phyloP scores from a whole-genome alignment of 2,329 filamentous ascomycete genomes.

The Lecanicillium sp. region DNA sequence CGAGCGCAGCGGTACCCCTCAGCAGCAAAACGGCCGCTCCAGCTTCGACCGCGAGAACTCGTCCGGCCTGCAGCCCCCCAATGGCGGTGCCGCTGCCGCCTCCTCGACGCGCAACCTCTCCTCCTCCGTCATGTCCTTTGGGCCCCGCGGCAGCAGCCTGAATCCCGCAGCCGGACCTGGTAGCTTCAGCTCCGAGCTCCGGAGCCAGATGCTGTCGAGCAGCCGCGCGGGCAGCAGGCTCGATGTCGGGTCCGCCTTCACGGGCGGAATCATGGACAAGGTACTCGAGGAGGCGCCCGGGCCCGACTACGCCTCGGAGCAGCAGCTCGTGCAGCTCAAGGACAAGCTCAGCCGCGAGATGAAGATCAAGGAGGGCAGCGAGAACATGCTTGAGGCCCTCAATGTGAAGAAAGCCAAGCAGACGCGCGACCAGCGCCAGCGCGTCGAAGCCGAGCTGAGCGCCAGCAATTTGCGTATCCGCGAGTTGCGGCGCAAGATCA shows the following conservation, averaged over 20 bases:
- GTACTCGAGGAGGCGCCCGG: conserved; percentile 57
- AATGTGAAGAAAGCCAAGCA: conserved; percentile 95
- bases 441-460: conserved; percentile 82
- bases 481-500: conserved; percentile 54
- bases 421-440: conserved; percentile 73
- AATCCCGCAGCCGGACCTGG: conserved; percentile 67
- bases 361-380: conserved; percentile 96
- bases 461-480: conserved; percentile 72
- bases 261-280: conserved; percentile 44
- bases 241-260: conserved; percentile 30
- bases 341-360: conserved; percentile 90
- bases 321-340: conserved; percentile 67
- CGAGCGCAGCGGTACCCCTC: conserved; percentile 30
- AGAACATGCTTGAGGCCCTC: conserved; percentile 94
- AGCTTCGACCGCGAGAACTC: conserved; percentile 52
- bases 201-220: conserved; percentile 57
- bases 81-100: conserved; percentile 29
- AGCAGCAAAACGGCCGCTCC: conserved; percentile 27
- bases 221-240: conserved; percentile 31
- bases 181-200: conserved; percentile 85
- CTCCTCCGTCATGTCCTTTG: conserved; percentile 54
- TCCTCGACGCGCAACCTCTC: conserved; percentile 41
- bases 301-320: conserved; percentile 53
- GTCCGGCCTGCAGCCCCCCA: conserved; percentile 42
- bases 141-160: conserved; percentile 62